Evolutionary conservation across 2,329 filamentous ascomycete genomes (phyloP).

Genomic region (Seiridium cupressi): DNA sequence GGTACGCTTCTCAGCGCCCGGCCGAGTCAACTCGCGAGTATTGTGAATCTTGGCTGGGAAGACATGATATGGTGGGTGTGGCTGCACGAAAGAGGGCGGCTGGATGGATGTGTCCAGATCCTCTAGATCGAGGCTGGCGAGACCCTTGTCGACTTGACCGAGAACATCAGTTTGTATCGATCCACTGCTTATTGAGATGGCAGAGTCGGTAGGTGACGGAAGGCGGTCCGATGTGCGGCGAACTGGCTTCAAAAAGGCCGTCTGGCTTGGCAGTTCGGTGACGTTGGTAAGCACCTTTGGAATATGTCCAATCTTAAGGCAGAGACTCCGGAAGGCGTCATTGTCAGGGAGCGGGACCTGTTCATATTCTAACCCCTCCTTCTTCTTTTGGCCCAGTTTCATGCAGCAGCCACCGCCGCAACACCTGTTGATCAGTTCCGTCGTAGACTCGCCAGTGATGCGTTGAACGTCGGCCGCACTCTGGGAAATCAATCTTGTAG

Average conservation of each 20-base stretch:
- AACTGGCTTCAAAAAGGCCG: slow-evolving; percentile 65
- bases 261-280: slow-evolving; percentile 71
- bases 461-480: slow-evolving; percentile 61
- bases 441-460: slow-evolving; percentile 63
- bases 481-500: slow-evolving; percentile 65
- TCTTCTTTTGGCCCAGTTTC: slow-evolving; percentile 39
- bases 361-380: slow-evolving; percentile 50
- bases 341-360: slow-evolving; percentile 68
- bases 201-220: slow-evolving; percentile 48
- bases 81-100: slow-evolving; percentile 87
- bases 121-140: slow-evolving; percentile 33
- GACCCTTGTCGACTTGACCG: slow-evolving; percentile 16
- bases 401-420: slow-evolving; percentile 66
- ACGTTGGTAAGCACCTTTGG: slow-evolving; percentile 71
- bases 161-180: not conserved
- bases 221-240: slow-evolving; percentile 33
- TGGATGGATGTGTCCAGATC: slow-evolving; percentile 60
- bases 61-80: slow-evolving; percentile 89
- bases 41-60: slow-evolving; percentile 85
- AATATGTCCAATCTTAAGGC: slow-evolving; percentile 73
- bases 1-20: slow-evolving; percentile 91
- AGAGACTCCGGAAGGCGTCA: slow-evolving; percentile 76
- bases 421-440: slow-evolving; percentile 60
- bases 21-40: slow-evolving; percentile 80
- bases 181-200: slow-evolving; percentile 40